Percentiles rank a stretch among this genome's conserved stretches.
phyloP scores from a whole-genome alignment of 345 rosid genomes.

The Eucalyptus brandiana region DNA sequence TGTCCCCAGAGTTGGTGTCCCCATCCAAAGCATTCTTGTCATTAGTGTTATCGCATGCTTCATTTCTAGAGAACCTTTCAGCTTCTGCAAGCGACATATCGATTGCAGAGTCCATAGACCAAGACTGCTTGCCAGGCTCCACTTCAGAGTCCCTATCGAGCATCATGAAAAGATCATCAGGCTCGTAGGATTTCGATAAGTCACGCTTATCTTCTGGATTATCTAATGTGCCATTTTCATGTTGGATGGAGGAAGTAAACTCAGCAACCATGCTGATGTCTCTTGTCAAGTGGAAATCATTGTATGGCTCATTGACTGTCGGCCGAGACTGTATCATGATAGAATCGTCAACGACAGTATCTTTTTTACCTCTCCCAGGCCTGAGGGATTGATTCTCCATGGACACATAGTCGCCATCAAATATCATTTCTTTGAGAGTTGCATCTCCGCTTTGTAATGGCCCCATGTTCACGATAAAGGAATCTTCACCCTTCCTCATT shows the following conservation, averaged over 20 bases:
- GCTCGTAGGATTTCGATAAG: constrained; percentile 16
- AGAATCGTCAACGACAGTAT: constrained; percentile 48
- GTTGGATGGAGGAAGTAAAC: constrained; percentile 18
- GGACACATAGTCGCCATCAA: constrained; percentile 14
- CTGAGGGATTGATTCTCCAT: background rate
- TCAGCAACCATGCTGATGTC: constrained; percentile 60
- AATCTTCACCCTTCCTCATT: constrained; percentile 52
- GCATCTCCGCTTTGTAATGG: constrained; percentile 16
- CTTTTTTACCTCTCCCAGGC: constrained; percentile 19
- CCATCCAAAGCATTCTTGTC: constrained; percentile 11
- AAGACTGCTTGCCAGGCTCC: constrained; percentile 22
- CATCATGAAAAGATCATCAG: constrained; percentile 55
- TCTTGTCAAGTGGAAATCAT: constrained; percentile 45
- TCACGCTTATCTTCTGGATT: constrained; percentile 17
- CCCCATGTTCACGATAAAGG: constrained; percentile 25
- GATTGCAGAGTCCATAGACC: constrained; percentile 35
- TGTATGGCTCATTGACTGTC: constrained; percentile 19
- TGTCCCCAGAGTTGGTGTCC: constrained; percentile 4
- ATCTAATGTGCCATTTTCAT: constrained; percentile 11
- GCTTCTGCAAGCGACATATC: constrained; percentile 44
- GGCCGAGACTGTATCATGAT: constrained; percentile 52
- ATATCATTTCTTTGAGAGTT: constrained; percentile 10
- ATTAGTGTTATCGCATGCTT: constrained; percentile 6
- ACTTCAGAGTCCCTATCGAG: constrained; percentile 37
- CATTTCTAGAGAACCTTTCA: constrained; percentile 12